Evolutionary conservation across 495 filamentous ascomycete species (phyloP), one percentile per base, ranked within the genome.

Genomic region (Lasiosphaeria hispida): DNA sequence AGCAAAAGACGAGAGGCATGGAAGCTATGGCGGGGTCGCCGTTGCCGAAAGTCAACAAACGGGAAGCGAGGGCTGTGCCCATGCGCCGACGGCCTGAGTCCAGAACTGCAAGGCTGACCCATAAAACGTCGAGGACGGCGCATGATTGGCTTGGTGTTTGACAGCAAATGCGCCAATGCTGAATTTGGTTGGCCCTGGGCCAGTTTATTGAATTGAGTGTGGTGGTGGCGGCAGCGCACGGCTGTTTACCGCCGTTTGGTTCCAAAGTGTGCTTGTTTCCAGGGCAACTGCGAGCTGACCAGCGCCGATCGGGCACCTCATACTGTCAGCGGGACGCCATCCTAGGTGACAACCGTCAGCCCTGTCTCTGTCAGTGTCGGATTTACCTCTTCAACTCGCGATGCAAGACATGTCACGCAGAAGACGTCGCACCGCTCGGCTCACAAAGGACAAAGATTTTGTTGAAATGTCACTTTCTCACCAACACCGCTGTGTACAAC

Each of bases 21-120:
- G 23, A 33, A 15, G 23, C 19, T 8, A 36, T 49, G 23, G 18
- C 23, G 47, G 13, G 19, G 19, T 36, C 10, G 2, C 5, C 2
- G 23, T 30, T 30, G 23, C 2, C 23, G 23, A 49, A 49, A 49
- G 47, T 49, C 47, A 49, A 49, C 47, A 49, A 49, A 49, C 43
- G 43, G 17, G 18, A 13, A 47, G 43, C 43, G 2, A 30, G 23
- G 23, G 23, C 23, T 30, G 23, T 30, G 2, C 23, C 23, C 23
- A 30, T 30, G 23, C 23, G 23, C 23, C 23, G 23, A 30, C 23
- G 23, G 5, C 23, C 23, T 30, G 23, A 30, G 23, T 30, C 23
- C 23, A 30, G 23, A 30, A 30, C 23, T 30, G 47, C 47, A 34
- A 49, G 47, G 47, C 47, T 49, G 23, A 49, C 41, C 41, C 41